Evolutionary conservation across 2,329 filamentous ascomycete species (phyloP).

Genomic region (Trichoderma citrinoviride): DNA sequence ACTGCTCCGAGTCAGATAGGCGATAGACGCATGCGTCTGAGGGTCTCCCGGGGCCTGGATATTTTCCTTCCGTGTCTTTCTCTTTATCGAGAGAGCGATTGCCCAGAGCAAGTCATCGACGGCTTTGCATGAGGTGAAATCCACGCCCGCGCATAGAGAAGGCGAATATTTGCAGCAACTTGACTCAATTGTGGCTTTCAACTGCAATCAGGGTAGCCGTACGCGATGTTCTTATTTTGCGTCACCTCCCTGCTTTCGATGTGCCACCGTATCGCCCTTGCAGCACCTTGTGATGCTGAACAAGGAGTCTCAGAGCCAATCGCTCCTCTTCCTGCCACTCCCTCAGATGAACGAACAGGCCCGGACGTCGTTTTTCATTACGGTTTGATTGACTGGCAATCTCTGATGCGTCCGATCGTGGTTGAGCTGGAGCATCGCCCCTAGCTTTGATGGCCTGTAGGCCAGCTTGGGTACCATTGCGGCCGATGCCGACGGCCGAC

Average conservation of each 20-base stretch:
- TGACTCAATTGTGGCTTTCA: neutral
- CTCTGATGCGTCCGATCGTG: neutral
- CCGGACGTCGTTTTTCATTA: neutral
- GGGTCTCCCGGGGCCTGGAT: neutral
- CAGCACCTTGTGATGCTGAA: slow-evolving; percentile 2
- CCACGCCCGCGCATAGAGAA: neutral
- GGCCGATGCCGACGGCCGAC: slow-evolving; percentile 5
- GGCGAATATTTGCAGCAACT: neutral
- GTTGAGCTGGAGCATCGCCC: neutral
- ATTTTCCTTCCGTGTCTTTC: neutral
- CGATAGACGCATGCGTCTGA: no score
- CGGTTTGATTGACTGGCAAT: neutral
- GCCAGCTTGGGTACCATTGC: neutral
- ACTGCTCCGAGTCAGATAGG: neutral
- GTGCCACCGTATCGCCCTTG: neutral
- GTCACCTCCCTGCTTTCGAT: neutral
- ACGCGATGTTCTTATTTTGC: neutral
- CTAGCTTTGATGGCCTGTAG: neutral
- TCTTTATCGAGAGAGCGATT: neutral
- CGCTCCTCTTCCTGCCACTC: neutral
- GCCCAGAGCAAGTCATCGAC: neutral
- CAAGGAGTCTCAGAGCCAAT: neutral
- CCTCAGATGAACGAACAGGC: neutral
- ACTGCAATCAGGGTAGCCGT: neutral
- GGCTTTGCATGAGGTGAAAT: neutral